Conservation (phyloP, 768 basidiomycete genomes). For the Tylopilus subfusipes region DNA sequence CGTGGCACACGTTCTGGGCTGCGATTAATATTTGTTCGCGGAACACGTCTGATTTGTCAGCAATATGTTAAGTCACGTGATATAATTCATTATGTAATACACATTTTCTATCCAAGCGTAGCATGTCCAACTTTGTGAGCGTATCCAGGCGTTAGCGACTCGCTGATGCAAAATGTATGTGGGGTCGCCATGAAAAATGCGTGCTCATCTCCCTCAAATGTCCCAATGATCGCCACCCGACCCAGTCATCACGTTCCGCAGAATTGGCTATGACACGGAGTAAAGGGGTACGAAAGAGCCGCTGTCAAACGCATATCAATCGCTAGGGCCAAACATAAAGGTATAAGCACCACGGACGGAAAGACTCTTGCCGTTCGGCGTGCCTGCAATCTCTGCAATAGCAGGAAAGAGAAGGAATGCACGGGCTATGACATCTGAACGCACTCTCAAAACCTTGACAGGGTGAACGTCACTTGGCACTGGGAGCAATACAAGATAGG, state of each 20-base stretch:
- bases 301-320: slow-evolving; percentile 30
- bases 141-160: slow-evolving; percentile 24
- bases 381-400: slow-evolving; percentile 55
- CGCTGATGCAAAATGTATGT: slow-evolving; percentile 75
- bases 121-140: background rate
- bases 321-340: background rate
- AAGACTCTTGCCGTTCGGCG: slow-evolving; percentile 60
- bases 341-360: slow-evolving; percentile 42
- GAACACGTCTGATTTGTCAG: slow-evolving; percentile 13
- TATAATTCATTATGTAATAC: background rate
- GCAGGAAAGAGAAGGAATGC: slow-evolving; percentile 71
- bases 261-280: slow-evolving; percentile 41
- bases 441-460: slow-evolving; percentile 48
- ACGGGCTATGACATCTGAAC: slow-evolving; percentile 36
- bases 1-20: slow-evolving; percentile 9
- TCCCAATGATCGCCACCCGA: slow-evolving; percentile 48
- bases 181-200: slow-evolving; percentile 42
- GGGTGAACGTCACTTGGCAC: background rate
- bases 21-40: background rate
- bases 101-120: background rate
- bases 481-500: background rate
- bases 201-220: slow-evolving; percentile 36
- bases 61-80: slow-evolving; percentile 9
- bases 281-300: slow-evolving; percentile 45
- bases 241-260: slow-evolving; percentile 65